Conservation (phyloP, 2,329 filamentous ascomycete species). For the Colletotrichum zoysiae region DNA sequence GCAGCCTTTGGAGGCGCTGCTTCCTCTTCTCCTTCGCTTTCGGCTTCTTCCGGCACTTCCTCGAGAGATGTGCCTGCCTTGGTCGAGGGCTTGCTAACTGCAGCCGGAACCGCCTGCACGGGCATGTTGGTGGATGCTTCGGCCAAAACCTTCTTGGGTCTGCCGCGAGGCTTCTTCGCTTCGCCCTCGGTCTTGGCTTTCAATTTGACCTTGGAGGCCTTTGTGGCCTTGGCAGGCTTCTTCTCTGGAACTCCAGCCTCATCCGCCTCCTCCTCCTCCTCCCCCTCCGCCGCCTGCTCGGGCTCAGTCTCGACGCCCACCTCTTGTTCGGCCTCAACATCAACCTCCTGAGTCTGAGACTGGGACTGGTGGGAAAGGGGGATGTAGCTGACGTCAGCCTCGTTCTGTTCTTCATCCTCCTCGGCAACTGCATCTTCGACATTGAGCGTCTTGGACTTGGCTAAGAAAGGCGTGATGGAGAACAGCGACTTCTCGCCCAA, state of each 20-base stretch:
- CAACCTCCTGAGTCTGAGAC: slow-evolving; percentile 18
- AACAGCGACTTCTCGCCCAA: slow-evolving; percentile 91
- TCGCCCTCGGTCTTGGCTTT: slow-evolving; percentile 33
- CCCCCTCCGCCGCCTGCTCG: slow-evolving; percentile 27
- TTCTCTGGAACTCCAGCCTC: slow-evolving; percentile 36
- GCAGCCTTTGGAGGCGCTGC: slow-evolving; percentile 48
- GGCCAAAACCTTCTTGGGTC: slow-evolving; percentile 60
- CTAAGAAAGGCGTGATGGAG: slow-evolving; percentile 94
- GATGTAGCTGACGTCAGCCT: slow-evolving; percentile 40
- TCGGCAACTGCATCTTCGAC: slow-evolving; percentile 52
- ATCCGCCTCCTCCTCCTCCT: slow-evolving; percentile 26
- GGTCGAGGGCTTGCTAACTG: slow-evolving; percentile 45
- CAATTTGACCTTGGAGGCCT: slow-evolving; percentile 45
- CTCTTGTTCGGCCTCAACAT: slow-evolving; percentile 30
- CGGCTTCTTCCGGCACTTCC: slow-evolving; percentile 56
- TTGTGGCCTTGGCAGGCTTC: slow-evolving; percentile 42
- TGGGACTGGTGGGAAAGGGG: slow-evolving; percentile 32
- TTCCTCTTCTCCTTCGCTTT: slow-evolving; percentile 45
- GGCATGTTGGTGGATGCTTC: slow-evolving; percentile 61
- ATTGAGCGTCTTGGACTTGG: slow-evolving; percentile 72
- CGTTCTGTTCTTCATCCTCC: slow-evolving; percentile 48
- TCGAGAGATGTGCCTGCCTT: slow-evolving; percentile 54
- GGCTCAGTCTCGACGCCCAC: background rate
- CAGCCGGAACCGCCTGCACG: slow-evolving; percentile 40
- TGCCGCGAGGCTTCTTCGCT: slow-evolving; percentile 57